Evolutionary conservation across 345 rosid genomes (phyloP).

Genomic region (Erysimum cheiranthoides): DNA sequence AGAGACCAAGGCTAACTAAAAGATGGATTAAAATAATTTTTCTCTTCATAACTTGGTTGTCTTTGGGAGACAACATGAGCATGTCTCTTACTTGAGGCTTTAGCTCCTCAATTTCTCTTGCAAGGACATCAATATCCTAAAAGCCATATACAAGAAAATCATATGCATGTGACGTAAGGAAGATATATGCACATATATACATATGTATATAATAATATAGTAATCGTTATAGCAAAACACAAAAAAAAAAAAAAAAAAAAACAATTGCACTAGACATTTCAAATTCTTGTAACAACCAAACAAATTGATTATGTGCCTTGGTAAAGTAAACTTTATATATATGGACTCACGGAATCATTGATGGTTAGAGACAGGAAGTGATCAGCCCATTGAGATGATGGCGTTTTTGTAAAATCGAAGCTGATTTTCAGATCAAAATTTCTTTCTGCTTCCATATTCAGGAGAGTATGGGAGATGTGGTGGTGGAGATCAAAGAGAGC

Average conservation of each 20-base stretch:
- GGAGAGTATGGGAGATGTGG: neutral
- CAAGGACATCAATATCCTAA: conserved; percentile 12
- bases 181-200: too few species aligned
- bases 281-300: too few species aligned
- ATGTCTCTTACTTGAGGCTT: conserved; percentile 23
- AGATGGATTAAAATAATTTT: neutral
- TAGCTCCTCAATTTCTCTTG: conserved; percentile 23
- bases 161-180: too few species aligned
- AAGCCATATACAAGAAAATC: too few species aligned
- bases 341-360: neutral
- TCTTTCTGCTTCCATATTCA: neutral
- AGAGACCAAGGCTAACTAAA: neutral
- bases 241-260: too few species aligned
- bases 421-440: neutral
- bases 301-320: too few species aligned
- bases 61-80: neutral
- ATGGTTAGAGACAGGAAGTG: neutral
- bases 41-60: neutral
- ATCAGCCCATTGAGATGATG: conserved; percentile 12
- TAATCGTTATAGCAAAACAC: too few species aligned
- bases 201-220: too few species aligned
- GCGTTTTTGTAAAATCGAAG: neutral
- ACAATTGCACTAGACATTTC: too few species aligned
- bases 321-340: neutral
- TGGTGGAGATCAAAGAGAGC: too few species aligned